Percentiles rank a stretch among this genome's conserved stretches.
Conservation (phyloP, 2,329 filamentous ascomycete genomes). For the Fusarium sambucinum region DNA sequence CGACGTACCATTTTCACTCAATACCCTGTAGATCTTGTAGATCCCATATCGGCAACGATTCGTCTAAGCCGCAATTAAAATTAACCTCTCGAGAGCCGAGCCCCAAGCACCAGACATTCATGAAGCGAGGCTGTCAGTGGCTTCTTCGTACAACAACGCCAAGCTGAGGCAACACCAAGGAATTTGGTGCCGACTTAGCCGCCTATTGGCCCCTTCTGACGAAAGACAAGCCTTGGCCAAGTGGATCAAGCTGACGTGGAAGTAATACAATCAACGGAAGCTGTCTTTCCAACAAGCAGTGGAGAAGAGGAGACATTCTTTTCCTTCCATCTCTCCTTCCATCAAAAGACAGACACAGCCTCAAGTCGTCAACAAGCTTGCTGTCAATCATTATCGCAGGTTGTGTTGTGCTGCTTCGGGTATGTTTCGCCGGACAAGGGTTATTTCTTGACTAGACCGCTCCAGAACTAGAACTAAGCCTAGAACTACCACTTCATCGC, state of each 20-base stretch:
- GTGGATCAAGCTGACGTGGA: slow-evolving; percentile 46
- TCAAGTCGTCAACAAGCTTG: background rate
- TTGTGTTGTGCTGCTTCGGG: slow-evolving; percentile 1
- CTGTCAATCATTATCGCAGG: background rate
- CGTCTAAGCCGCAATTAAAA: background rate
- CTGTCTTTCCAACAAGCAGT: background rate
- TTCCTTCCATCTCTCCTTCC: background rate
- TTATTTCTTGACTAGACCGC: slow-evolving; percentile 15
- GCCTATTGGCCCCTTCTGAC: slow-evolving; percentile 10
- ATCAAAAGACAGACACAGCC: background rate
- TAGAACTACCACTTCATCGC: background rate
- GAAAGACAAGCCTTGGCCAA: slow-evolving; percentile 38
- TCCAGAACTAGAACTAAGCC: background rate
- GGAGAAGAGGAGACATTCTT: background rate
- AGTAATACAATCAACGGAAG: background rate
- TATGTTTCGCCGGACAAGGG: slow-evolving; percentile 24
- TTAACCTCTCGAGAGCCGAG: background rate
- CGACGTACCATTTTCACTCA: background rate
- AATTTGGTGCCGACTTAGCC: slow-evolving; percentile 29
- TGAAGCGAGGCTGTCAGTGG: background rate
- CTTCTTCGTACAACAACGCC: slow-evolving; percentile 12
- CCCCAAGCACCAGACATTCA: background rate
- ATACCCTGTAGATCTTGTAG: background rate
- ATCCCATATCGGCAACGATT: slow-evolving; percentile 3
- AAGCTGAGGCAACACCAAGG: slow-evolving; percentile 30